These are phyloP conservation scores for Cytospora schulzeri DNA, from an alignment of 2,329 filamentous ascomycete genomes.

Conservation along the genomic window DNA sequence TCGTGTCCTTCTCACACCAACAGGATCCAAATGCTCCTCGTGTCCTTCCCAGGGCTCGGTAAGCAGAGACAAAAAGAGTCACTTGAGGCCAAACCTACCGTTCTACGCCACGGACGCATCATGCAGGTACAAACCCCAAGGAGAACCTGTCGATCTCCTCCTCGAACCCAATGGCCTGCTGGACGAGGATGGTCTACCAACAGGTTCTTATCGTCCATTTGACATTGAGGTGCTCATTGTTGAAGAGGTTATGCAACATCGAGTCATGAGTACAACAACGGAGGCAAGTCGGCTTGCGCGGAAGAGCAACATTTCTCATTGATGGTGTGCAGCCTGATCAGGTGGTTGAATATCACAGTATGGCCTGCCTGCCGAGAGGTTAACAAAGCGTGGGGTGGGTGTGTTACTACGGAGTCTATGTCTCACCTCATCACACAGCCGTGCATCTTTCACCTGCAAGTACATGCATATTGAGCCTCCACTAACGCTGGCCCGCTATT, in stretches of 20 bases:
- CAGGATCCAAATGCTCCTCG: background rate
- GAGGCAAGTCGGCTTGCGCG: slow-evolving; percentile 23
- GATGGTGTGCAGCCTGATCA: slow-evolving; percentile 28
- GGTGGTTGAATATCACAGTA: slow-evolving; percentile 9
- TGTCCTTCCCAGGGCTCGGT: background rate
- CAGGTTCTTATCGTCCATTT: background rate
- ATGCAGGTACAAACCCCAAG: slow-evolving; percentile 27
- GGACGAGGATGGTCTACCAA: slow-evolving; percentile 1
- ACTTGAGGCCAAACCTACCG: slow-evolving; percentile 15
- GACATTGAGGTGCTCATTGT: background rate
- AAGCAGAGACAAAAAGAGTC: slow-evolving; percentile 23
- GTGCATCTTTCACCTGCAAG: background rate
- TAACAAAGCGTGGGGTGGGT: background rate
- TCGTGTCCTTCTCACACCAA: slow-evolving; percentile 4
- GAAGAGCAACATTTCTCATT: slow-evolving; percentile 1
- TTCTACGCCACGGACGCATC: slow-evolving; percentile 23
- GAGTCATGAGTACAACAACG: slow-evolving; percentile 20
- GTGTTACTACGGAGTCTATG: slow-evolving; percentile 11
- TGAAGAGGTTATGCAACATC: slow-evolving; percentile 13
- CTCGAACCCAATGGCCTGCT: slow-evolving; percentile 12
- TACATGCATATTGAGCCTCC: background rate
- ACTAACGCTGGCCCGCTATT: background rate
- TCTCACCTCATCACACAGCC: slow-evolving; percentile 28
- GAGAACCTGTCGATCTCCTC: slow-evolving; percentile 16
- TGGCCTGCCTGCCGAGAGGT: slow-evolving; percentile 21